Percentiles rank a stretch among this genome's conserved stretches.
Evolutionary conservation across 768 basidiomycete species (phyloP).

Genomic region (Collybia mongolica): DNA sequence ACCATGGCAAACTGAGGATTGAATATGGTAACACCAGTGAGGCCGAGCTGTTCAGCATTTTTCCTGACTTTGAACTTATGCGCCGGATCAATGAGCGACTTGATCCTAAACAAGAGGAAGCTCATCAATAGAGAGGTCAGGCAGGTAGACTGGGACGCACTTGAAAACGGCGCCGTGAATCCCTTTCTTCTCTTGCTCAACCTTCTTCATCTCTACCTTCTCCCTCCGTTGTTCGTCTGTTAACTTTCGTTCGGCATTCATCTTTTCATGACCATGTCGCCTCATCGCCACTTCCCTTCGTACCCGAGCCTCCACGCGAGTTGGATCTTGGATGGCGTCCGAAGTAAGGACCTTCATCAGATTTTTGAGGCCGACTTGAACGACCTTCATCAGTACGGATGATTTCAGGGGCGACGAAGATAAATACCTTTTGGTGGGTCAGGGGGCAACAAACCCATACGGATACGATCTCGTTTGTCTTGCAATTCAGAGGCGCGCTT

Average conservation of each 20-base stretch:
- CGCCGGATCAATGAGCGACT: constrained; percentile 84
- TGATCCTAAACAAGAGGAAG: constrained; percentile 53
- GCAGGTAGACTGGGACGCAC: constrained; percentile 43
- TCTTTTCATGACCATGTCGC: constrained; percentile 87
- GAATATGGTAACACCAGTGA: constrained; percentile 90
- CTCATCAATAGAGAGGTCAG: background rate
- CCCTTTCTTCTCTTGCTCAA: constrained; percentile 84
- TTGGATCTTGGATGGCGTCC: constrained; percentile 96
- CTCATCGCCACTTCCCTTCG: constrained; percentile 90
- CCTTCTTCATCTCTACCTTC: constrained; percentile 84
- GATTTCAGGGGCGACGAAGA: constrained; percentile 1
- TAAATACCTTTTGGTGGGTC: constrained; percentile 88
- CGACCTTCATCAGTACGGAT: background rate
- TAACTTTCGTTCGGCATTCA: constrained; percentile 89
- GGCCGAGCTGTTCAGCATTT: constrained; percentile 89
- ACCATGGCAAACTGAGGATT: constrained; percentile 88
- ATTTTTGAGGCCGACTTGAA: constrained; percentile 85
- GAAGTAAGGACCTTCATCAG: constrained; percentile 97
- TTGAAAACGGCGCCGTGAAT: constrained; percentile 87
- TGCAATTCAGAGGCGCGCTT: constrained; percentile 84
- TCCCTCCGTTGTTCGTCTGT: constrained; percentile 88
- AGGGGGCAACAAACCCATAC: constrained; percentile 95
- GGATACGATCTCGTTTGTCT: constrained; percentile 91
- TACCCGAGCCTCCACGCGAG: constrained; percentile 94
- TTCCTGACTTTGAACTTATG: constrained; percentile 97